These are phyloP conservation scores for Fraxinus anomala DNA, from an alignment of 257 asterid genomes.

Conservation along the genomic window DNA sequence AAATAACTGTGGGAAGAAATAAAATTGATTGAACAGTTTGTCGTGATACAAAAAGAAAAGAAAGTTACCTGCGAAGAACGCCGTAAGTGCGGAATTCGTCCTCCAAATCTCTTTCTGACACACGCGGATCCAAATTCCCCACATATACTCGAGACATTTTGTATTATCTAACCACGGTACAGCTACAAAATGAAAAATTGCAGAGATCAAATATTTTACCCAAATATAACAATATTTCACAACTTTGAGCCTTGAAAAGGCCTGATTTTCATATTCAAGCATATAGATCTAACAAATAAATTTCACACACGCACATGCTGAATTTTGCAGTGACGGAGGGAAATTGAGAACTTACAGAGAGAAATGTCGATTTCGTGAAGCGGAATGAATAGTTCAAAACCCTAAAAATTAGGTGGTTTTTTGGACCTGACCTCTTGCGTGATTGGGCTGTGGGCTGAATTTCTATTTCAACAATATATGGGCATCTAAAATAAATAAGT, in stretches of 20 bases:
- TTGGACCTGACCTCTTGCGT: background rate
- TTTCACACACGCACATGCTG: background rate
- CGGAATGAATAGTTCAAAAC: background rate
- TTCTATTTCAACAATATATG: no score
- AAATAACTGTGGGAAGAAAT: background rate
- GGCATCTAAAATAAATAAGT: no score
- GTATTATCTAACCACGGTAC: background rate
- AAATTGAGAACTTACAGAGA: background rate
- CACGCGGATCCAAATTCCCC: conserved; percentile 50
- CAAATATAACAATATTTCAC: no score
- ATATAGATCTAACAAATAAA: conserved; percentile 1
- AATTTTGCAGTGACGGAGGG: background rate
- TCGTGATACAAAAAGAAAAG: background rate
- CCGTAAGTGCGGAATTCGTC: conserved; percentile 50
- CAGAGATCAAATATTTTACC: background rate
- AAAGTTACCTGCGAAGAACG: conserved; percentile 40
- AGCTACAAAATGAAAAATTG: background rate
- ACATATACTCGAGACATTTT: conserved; percentile 50
- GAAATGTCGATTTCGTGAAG: background rate
- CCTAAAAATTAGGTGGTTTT: background rate
- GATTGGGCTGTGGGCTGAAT: background rate
- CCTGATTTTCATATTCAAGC: background rate
- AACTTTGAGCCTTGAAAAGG: background rate
- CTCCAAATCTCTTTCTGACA: conserved; percentile 50
- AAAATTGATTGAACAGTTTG: background rate